Evolutionary conservation across 2,329 filamentous ascomycete genomes (phyloP), one percentile per base, ranked within the genome.

Genomic region (Colletotrichum tanaceti): DNA sequence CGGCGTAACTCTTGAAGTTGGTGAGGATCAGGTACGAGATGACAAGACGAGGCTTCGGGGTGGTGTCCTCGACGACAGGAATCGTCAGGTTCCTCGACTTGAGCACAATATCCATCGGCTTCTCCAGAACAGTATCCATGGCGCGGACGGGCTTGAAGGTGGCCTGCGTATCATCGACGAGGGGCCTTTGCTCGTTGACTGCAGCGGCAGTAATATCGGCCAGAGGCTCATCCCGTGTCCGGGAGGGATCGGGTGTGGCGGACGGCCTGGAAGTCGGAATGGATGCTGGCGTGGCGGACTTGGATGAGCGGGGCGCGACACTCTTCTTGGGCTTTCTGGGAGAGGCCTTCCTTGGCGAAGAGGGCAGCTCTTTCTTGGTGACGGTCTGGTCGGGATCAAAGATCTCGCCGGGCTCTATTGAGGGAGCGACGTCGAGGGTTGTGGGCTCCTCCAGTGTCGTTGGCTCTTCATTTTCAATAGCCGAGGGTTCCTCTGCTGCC

Each of bases 1-100:
- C 96, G 18, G 96, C 96, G 78, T 99, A 99, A 82, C 95, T 98
- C 83, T 99, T 99, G 88, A 99, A 99, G 80, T 99, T 99, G 72
- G 89, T 97, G 73, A 99, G 86, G 68, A 97, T 90, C 57, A 99
- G 85, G 77, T 97, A 93, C 20, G 93, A 96, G 72, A 99, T 95
- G 62, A 98, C 95, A 72, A 96, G 94, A 61, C 96, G 91, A 60
- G 93, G 85, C 78, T 94, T 97, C 1, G 94, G 92, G 0, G 87
- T 90, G 0, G 87, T 88, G 32, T 93, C 89, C 77, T 97, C 92
- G 50, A 93, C 88, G n/a, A 89, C 81, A 0, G 87, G 86, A 32
- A 89, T 84, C 2, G 88, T 85, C 75, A 91, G 84, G 41, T 91
- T 91, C 69, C 94, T 90, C 55, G 94, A 93, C 80, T 97, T 95